A percentile compares a stretch with the other conserved stretches of the same genome.
Conservation (phyloP, 208 protist species). For the Trypanosoma congolense region DNA sequence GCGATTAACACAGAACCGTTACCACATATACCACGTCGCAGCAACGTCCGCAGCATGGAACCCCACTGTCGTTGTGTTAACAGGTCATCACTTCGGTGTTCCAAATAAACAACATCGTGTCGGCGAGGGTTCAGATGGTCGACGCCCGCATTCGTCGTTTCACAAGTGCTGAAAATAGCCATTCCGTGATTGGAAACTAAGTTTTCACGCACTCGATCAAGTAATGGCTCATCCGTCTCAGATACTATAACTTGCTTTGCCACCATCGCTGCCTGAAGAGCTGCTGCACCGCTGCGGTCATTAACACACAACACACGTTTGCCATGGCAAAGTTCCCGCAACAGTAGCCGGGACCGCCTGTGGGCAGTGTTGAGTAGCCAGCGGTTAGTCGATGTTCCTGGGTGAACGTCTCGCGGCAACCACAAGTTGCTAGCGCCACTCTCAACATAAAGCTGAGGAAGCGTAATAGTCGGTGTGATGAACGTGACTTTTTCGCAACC, state of each 20-base stretch:
- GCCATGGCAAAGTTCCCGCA: constrained; percentile 57
- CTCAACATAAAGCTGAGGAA: constrained; percentile 58
- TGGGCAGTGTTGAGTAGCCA: constrained; percentile 65
- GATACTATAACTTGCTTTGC: constrained; percentile 68
- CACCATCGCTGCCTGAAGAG: constrained; percentile 75
- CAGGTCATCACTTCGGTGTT: constrained; percentile 49
- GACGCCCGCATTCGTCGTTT: constrained; percentile 36
- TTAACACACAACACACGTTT: constrained; percentile 75
- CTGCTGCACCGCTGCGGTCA: constrained; percentile 59
- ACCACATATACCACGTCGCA: constrained; percentile 42
- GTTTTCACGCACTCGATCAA: constrained; percentile 62
- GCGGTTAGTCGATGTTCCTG: constrained; percentile 38
- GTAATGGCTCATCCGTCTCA: constrained; percentile 30
- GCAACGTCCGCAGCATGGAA: constrained; percentile 28
- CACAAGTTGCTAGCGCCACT: constrained; percentile 69
- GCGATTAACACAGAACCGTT: constrained; percentile 61
- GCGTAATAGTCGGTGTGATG: constrained; percentile 41
- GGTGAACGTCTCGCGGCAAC: constrained; percentile 26
- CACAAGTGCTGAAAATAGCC: constrained; percentile 52
- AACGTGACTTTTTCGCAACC: constrained; percentile 37
- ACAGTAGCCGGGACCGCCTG: constrained; percentile 49
- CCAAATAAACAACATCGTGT: constrained; percentile 71
- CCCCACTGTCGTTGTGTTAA: constrained; percentile 56
- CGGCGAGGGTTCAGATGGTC: constrained; percentile 30
- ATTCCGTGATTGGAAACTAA: constrained; percentile 66